Evolutionary conservation across 2,329 filamentous ascomycete genomes (phyloP).

Genomic region (Septoria petroselini): DNA sequence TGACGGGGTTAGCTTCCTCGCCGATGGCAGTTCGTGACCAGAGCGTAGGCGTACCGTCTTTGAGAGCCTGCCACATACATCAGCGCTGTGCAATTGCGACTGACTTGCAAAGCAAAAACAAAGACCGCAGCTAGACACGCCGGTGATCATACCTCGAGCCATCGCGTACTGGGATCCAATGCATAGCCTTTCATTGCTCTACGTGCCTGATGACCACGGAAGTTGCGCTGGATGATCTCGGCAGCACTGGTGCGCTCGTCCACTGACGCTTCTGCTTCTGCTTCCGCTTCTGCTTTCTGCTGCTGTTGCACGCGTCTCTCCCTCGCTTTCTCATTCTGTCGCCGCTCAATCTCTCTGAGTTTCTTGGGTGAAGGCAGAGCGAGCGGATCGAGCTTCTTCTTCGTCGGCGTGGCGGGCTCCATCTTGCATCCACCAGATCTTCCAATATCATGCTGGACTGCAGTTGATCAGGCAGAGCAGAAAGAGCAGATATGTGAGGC

Average conservation of each 20-base stretch:
- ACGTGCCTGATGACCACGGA: conserved; percentile 71
- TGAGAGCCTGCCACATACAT: conserved; percentile 30
- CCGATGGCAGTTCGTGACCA: conserved; percentile 8
- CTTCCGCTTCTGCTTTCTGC: not conserved
- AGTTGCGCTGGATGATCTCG: conserved; percentile 55
- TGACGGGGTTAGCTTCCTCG: conserved; percentile 24
- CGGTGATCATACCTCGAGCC: conserved; percentile 58
- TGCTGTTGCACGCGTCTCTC: conserved; percentile 27
- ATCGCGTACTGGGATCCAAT: conserved; percentile 67
- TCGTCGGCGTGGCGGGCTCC: conserved; percentile 12
- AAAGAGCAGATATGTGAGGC: too few species aligned
- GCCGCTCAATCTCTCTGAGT: conserved; percentile 36
- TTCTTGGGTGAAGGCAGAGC: conserved; percentile 35
- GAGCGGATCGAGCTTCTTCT: conserved; percentile 21
- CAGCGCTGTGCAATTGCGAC: conserved; percentile 7
- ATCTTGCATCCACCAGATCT: not conserved
- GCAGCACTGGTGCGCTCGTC: conserved; percentile 31
- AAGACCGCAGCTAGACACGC: conserved; percentile 8
- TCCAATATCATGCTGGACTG: conserved; percentile 5
- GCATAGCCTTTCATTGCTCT: conserved; percentile 67
- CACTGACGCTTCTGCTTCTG: conserved; percentile 5
- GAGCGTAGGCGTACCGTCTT: conserved; percentile 33
- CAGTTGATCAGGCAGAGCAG: not conserved
- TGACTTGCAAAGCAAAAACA: not conserved
- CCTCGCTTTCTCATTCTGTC: conserved; percentile 35